Conservation (phyloP, 495 filamentous ascomycete species). For the Ascodesmis nigricans region DNA sequence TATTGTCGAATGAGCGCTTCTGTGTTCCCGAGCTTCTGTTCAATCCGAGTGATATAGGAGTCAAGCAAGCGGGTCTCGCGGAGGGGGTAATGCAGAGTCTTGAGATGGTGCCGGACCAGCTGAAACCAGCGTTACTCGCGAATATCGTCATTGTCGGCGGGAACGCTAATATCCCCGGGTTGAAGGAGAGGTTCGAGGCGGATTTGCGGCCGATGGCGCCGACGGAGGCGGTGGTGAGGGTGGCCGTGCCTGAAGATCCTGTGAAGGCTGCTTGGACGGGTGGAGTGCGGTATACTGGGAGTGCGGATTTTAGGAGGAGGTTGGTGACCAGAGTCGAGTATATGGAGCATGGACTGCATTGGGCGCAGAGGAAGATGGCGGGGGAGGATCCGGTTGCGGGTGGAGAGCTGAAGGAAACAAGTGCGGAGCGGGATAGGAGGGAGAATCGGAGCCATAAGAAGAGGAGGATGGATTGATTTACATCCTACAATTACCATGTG, state of each 20-base stretch:
- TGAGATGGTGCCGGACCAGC: slow-evolving; percentile 45
- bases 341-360: slow-evolving; percentile 59
- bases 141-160: slow-evolving; percentile 84
- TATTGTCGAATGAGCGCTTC: slow-evolving; percentile 80
- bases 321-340: slow-evolving; percentile 75
- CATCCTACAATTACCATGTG: too few species aligned
- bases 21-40: slow-evolving; percentile 78
- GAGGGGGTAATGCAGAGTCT: slow-evolving; percentile 65
- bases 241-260: slow-evolving; percentile 49
- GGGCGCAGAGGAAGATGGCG: slow-evolving; percentile 53
- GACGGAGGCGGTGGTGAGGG: slow-evolving; percentile 51
- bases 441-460: slow-evolving; percentile 18
- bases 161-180: slow-evolving; percentile 56
- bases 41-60: slow-evolving; percentile 62
- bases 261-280: slow-evolving; percentile 69
- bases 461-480: slow-evolving; percentile 10
- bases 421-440: slow-evolving; percentile 8
- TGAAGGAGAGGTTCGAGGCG: slow-evolving; percentile 57
- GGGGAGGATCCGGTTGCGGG: slow-evolving; percentile 17
- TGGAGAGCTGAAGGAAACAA: slow-evolving; percentile 4
- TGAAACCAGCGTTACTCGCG: slow-evolving; percentile 58
- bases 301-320: slow-evolving; percentile 36
- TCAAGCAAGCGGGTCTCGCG: slow-evolving; percentile 64
- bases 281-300: slow-evolving; percentile 48
- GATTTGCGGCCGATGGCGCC: slow-evolving; percentile 58